Conservation (phyloP, 768 basidiomycete genomes). For the Hericium alpestre region DNA sequence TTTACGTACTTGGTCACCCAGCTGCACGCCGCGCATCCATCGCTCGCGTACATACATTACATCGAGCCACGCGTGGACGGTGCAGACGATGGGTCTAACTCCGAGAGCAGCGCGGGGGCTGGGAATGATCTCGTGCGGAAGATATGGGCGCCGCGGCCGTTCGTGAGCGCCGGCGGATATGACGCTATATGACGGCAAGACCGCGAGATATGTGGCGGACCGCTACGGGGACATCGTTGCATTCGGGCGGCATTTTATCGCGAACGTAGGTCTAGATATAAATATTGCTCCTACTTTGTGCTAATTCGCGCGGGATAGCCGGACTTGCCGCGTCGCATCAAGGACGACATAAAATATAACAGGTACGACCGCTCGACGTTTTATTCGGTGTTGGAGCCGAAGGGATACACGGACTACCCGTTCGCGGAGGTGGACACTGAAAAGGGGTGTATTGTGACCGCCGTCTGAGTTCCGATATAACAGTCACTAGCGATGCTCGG, state of each 20-base stretch:
- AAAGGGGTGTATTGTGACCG: no score
- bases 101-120: slow-evolving; percentile 4
- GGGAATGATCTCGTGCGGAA: slow-evolving; percentile 14
- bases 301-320: background rate
- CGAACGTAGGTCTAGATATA: slow-evolving; percentile 16
- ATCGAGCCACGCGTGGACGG: slow-evolving; percentile 20
- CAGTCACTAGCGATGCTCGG: no score
- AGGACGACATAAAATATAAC: background rate
- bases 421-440: background rate
- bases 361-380: background rate
- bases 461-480: no score
- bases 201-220: slow-evolving; percentile 14
- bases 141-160: slow-evolving; percentile 15
- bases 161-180: slow-evolving; percentile 18
- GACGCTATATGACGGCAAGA: slow-evolving; percentile 11
- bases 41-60: slow-evolving; percentile 30
- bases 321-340: background rate
- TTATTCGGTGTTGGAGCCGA: background rate
- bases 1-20: slow-evolving; percentile 39
- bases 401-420: background rate
- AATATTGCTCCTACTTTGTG: no score
- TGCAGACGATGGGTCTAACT: background rate
- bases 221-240: slow-evolving; percentile 17
- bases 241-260: slow-evolving; percentile 18
- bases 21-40: slow-evolving; percentile 29